Base-by-base conservation (phyloP, 2,329 filamentous ascomycete genomes). In the Trichoderma brevicompactum region DNA sequence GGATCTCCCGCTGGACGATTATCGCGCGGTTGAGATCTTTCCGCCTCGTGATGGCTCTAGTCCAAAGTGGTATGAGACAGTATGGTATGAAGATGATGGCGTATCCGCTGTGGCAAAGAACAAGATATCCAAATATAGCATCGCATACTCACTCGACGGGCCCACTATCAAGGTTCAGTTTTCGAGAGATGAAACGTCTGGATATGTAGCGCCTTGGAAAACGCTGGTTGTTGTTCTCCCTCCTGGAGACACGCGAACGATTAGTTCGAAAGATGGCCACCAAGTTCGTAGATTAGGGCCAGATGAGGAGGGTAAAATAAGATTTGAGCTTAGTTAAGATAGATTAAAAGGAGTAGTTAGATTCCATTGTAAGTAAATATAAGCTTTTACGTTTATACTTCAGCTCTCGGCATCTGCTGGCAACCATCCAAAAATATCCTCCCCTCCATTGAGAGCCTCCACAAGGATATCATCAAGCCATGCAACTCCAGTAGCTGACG, bases 11-110 rank as follows among this genome's bases (percentile, higher is more conserved):
- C 72, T 77, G 5, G 79, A 81, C 32, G 79, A 81, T 68, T 80
- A 75, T 69, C 74, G 79, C 4, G 79, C 74, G 0, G 73, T 81
- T 0, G 80, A 81, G 68, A 78, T 82, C 23, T 80, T 81, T 68
- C 79, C 79, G 0, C 76, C 78, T 0, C 72, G 65, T 9, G 56
- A 54, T 19, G 61, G 65, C 0, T 67, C 67, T 3, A 54, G 64
- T 13, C 69, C 67, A 7, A 72, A 71, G 50, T 72, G 70, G 69
- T 75, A 74, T 10, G 69, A 71, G 58, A 75, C 65, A 1, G 66
- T 65, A 0, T 80, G 78, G 78, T 74, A 74, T 34, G 78, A 80
- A 64, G 78, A 80, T 23, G 77, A 80, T 12, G 78, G 78, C 5
- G 72, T 79, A 2, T 73, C 77, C 0, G 55, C 71, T 0, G 72